Conservation (phyloP, 2,329 filamentous ascomycete species). For the Diaporthe vexans region DNA sequence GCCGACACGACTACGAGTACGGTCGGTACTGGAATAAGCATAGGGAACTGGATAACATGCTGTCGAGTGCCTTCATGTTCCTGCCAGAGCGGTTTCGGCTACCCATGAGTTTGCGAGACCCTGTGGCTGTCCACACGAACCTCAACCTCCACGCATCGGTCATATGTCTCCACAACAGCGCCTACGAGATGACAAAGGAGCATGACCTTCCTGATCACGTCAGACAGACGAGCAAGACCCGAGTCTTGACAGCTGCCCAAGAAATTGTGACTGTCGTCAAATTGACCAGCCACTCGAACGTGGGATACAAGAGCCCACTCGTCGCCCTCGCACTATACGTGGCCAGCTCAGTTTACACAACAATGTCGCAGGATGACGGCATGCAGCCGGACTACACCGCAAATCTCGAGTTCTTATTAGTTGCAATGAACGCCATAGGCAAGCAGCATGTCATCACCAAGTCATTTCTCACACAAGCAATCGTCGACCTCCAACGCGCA, state of each 20-base stretch:
- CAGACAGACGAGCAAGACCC: slow-evolving; percentile 77
- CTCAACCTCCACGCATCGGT: slow-evolving; percentile 90
- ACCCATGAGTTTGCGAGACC: slow-evolving; percentile 76
- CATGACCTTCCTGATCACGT: slow-evolving; percentile 75
- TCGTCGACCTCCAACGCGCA: slow-evolving; percentile 79
- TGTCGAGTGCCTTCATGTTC: slow-evolving; percentile 83
- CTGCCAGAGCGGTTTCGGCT: slow-evolving; percentile 82
- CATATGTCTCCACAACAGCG: slow-evolving; percentile 91
- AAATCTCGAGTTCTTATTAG: slow-evolving; percentile 81
- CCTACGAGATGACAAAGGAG: slow-evolving; percentile 85
- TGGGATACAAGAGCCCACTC: slow-evolving; percentile 79
- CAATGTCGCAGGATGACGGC: slow-evolving; percentile 78
- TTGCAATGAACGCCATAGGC: slow-evolving; percentile 83
- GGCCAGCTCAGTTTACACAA: slow-evolving; percentile 85
- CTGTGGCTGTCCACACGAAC: slow-evolving; percentile 84
- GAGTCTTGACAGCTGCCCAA: slow-evolving; percentile 83
- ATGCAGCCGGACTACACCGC: slow-evolving; percentile 62
- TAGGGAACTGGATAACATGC: slow-evolving; percentile 82
- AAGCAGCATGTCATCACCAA: slow-evolving; percentile 81
- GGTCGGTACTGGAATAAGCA: slow-evolving; percentile 91
- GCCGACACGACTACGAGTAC: slow-evolving; percentile 78
- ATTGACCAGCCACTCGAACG: slow-evolving; percentile 78
- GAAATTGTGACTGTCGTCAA: slow-evolving; percentile 89
- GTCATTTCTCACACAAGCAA: slow-evolving; percentile 86
- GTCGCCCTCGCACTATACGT: slow-evolving; percentile 89